phyloP scores from a whole-genome alignment of 345 rosid genomes.

The Psidium guajava region DNA sequence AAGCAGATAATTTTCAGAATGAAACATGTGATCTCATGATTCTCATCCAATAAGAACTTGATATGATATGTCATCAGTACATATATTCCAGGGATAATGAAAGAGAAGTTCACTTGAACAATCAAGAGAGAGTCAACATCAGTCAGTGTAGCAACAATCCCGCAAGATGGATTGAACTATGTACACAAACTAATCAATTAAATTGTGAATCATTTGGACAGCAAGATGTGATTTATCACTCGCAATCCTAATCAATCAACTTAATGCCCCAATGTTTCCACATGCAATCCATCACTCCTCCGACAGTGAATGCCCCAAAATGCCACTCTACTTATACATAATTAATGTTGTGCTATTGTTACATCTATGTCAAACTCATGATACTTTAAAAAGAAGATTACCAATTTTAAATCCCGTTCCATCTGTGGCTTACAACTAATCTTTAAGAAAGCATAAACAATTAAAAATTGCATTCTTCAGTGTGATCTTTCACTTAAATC shows the following conservation, averaged over 20 bases:
- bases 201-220: neutral
- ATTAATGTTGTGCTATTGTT: neutral
- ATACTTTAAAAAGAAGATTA: neutral
- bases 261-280: neutral
- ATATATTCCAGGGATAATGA: neutral
- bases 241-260: neutral
- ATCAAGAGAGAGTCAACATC: neutral
- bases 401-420: neutral
- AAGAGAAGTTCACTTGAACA: neutral
- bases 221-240: neutral
- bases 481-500: neutral
- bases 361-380: neutral
- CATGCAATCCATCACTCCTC: neutral
- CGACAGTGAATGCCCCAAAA: neutral
- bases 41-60: neutral
- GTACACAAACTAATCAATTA: neutral
- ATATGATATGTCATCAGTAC: neutral
- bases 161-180: neutral
- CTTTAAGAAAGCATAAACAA: neutral
- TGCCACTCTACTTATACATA: neutral
- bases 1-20: neutral
- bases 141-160: neutral
- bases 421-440: neutral
- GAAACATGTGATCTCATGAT: neutral
- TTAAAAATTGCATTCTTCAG: neutral